A percentile compares a stretch with the other conserved stretches of the same genome.
These are phyloP conservation scores for Plenodomus tracheiphilus DNA, from an alignment of 2,329 filamentous ascomycete genomes.

Conservation along the genomic window DNA sequence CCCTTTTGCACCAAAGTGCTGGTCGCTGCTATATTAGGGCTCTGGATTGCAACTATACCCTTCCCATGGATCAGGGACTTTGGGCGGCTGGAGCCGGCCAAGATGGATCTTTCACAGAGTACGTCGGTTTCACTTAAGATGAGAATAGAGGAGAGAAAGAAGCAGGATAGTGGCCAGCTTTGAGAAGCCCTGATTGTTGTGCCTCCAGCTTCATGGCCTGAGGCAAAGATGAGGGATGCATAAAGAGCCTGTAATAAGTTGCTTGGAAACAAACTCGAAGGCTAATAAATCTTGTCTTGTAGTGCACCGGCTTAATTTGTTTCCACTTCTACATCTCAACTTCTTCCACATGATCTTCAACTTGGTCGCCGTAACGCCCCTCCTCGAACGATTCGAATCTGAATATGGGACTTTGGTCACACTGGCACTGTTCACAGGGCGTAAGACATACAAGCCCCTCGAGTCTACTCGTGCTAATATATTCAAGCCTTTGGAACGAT, in stretches of 20 bases:
- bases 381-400: slow-evolving; percentile 89
- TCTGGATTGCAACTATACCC: slow-evolving; percentile 72
- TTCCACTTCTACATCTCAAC: slow-evolving; percentile 80
- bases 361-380: slow-evolving; percentile 76
- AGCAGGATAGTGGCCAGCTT: neutral
- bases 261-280: neutral
- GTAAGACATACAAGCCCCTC: slow-evolving; percentile 57
- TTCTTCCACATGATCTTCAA: slow-evolving; percentile 83
- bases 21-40: slow-evolving; percentile 65
- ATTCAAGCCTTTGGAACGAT: slow-evolving; percentile 55
- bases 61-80: slow-evolving; percentile 74
- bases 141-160: neutral
- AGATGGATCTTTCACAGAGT: slow-evolving; percentile 74
- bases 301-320: slow-evolving; percentile 95
- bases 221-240: neutral
- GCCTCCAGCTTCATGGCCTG: neutral
- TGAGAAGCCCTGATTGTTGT: neutral
- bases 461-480: slow-evolving; percentile 54
- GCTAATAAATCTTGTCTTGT: slow-evolving; percentile 18
- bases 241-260: neutral
- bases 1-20: slow-evolving; percentile 82
- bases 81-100: slow-evolving; percentile 76
- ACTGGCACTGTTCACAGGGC: slow-evolving; percentile 85
- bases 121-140: slow-evolving; percentile 43
- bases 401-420: slow-evolving; percentile 90